Conservation (phyloP, 352 stramenopile genomes). For the Phytophthora idaei region DNA sequence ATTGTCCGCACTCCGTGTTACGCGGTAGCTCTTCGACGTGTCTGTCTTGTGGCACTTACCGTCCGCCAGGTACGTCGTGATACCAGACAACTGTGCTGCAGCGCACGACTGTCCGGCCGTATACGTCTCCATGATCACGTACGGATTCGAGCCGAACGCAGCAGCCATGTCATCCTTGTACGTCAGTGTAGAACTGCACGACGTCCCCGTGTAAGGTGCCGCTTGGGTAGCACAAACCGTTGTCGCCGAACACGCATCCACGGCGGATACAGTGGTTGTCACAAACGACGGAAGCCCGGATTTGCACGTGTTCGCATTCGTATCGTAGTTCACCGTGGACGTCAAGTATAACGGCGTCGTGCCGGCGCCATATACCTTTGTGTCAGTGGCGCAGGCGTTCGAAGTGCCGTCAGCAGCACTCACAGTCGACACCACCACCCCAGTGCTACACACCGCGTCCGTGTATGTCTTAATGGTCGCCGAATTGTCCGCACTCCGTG, state of each 20-base stretch:
- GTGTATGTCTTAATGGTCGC: neutral
- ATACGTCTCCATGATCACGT: constrained; percentile 19
- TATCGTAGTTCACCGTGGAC: constrained; percentile 3
- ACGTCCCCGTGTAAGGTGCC: neutral
- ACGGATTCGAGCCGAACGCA: constrained; percentile 6
- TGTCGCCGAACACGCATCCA: constrained; percentile 1
- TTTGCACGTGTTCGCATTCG: neutral
- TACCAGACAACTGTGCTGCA: neutral
- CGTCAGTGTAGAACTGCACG: neutral
- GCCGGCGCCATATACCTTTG: constrained; percentile 8
- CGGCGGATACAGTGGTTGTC: neutral
- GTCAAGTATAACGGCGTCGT: neutral
- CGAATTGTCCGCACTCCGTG: neutral
- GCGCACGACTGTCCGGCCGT: neutral
- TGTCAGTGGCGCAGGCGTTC: constrained; percentile 12
- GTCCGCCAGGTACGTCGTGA: constrained; percentile 18
- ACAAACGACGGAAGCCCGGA: neutral
- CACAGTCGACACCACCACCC: neutral
- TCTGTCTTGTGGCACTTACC: constrained; percentile 15
- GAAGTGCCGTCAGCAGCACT: neutral
- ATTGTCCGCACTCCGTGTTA: neutral
- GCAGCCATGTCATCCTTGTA: neutral
- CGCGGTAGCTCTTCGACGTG: constrained; percentile 2
- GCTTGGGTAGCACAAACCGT: neutral
- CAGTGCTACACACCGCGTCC: neutral